phyloP scores from a whole-genome alignment of 1,284 basidiomycete genomes.

The Rhodotorula sp. region DNA sequence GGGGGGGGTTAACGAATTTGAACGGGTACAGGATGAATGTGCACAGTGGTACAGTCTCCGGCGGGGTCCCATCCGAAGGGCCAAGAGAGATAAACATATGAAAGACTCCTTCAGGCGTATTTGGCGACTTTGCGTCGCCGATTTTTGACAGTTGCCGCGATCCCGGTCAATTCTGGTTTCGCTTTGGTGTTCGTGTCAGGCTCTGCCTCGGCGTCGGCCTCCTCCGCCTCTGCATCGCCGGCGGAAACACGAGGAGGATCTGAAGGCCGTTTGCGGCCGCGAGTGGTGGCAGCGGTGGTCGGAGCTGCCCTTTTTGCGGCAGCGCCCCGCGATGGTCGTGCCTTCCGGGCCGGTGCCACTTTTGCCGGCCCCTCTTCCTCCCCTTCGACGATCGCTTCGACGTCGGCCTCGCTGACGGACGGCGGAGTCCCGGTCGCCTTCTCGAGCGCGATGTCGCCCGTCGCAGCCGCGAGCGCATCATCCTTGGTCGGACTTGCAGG shows the following conservation, averaged over 20 bases:
- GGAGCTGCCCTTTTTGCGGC: not conserved
- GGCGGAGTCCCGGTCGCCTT: not conserved
- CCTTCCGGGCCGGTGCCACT: not conserved
- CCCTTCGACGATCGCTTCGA: not conserved
- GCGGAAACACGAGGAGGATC: not conserved
- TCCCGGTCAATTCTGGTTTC: constrained; percentile 6
- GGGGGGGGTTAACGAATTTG: not conserved
- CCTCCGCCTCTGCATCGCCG: not conserved
- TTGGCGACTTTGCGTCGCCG: constrained; percentile 25
- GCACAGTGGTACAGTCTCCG: not conserved
- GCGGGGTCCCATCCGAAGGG: too few relatives aligned
- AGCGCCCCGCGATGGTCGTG: not conserved
- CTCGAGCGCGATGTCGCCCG: not conserved
- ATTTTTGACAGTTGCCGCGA: constrained; percentile 27
- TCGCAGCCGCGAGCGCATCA: not conserved
- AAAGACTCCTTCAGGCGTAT: not conserved
- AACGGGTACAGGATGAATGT: not conserved
- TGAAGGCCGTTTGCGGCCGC: not conserved
- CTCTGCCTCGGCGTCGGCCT: not conserved
- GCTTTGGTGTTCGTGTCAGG: too few relatives aligned
- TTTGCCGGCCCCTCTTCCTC: not conserved
- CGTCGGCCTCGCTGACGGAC: not conserved
- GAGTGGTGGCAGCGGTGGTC: too few relatives aligned
- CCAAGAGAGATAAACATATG: too few relatives aligned
- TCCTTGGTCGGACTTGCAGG: not conserved